Conservation (phyloP, 2,329 filamentous ascomycete genomes). For the Xylaria hypoxylon region DNA sequence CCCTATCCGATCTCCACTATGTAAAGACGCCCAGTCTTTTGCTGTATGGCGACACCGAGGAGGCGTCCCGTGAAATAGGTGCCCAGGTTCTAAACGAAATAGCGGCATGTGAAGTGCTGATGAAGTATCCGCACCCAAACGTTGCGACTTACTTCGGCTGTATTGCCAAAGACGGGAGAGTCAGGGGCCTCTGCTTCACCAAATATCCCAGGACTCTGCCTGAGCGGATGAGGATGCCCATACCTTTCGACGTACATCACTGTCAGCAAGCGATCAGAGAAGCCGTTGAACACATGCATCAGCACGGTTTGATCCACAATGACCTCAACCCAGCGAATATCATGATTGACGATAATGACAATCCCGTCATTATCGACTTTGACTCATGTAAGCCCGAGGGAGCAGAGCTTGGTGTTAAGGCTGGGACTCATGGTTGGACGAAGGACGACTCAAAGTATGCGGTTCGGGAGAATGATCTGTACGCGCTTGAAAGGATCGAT, state of each 20-base stretch:
- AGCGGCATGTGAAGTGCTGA: too few species aligned
- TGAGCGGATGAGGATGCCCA: too few species aligned
- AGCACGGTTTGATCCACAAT: constrained; percentile 26
- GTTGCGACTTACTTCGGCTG: too few species aligned
- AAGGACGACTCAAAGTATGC: constrained; percentile 6
- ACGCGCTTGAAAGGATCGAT: constrained; percentile 9
- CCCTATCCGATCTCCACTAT: constrained; percentile 2
- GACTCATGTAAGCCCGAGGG: constrained; percentile 34
- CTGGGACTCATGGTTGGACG: constrained; percentile 30
- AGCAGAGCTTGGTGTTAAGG: constrained; percentile 28
- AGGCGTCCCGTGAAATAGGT: background rate
- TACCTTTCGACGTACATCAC: too few species aligned
- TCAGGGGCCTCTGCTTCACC: too few species aligned
- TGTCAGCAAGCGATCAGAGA: constrained; percentile 2
- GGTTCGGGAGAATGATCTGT: constrained; percentile 22
- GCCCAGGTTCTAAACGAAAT: too few species aligned
- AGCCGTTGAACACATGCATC: constrained; percentile 32
- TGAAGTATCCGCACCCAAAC: too few species aligned
- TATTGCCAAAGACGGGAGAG: too few species aligned
- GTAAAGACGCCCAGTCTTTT: constrained; percentile 17
- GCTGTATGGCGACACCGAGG: constrained; percentile 7
- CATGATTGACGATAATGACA: constrained; percentile 33
- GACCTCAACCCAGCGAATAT: constrained; percentile 39
- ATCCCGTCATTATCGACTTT: constrained; percentile 40
- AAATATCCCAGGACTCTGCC: too few species aligned